Evolutionary conservation across 257 asterid species (phyloP).

Genomic region (Solanum tarapatanum): DNA sequence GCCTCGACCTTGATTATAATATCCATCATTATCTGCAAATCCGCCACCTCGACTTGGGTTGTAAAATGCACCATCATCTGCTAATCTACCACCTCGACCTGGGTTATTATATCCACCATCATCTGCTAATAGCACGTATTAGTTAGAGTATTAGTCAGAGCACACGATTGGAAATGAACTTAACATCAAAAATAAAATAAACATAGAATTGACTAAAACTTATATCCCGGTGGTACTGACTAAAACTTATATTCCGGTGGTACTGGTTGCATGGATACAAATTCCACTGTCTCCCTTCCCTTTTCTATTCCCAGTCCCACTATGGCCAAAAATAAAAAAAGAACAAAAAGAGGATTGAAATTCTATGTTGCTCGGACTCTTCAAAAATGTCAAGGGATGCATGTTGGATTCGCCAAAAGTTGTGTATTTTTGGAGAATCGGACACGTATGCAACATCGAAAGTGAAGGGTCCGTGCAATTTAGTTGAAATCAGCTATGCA

Average conservation of each 20-base stretch:
- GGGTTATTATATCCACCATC: not conserved
- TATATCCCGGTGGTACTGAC: not conserved
- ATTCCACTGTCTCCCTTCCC: not conserved
- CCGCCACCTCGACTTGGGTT: slow-evolving; percentile 16
- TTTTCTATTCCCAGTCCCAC: not conserved
- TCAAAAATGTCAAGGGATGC: not conserved
- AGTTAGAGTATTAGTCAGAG: not conserved
- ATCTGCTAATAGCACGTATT: not conserved
- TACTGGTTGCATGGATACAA: not conserved
- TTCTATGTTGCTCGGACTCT: not conserved
- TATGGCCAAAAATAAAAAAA: no score
- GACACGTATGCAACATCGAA: no score
- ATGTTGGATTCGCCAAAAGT: not conserved
- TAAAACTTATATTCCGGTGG: not conserved
- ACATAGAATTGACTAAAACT: not conserved
- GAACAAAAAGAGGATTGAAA: not conserved
- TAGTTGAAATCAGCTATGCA: not conserved
- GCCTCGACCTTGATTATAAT: not conserved
- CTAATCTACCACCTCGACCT: not conserved
- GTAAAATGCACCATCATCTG: slow-evolving; percentile 6
- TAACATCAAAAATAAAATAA: not conserved
- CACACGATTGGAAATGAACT: not conserved
- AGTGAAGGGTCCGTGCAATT: not conserved
- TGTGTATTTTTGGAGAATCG: not conserved
- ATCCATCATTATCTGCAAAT: slow-evolving; percentile 9